These are phyloP conservation scores for Pinus tabuliformis DNA, from an alignment of 75 land plant genomes.

Conservation along the genomic window DNA sequence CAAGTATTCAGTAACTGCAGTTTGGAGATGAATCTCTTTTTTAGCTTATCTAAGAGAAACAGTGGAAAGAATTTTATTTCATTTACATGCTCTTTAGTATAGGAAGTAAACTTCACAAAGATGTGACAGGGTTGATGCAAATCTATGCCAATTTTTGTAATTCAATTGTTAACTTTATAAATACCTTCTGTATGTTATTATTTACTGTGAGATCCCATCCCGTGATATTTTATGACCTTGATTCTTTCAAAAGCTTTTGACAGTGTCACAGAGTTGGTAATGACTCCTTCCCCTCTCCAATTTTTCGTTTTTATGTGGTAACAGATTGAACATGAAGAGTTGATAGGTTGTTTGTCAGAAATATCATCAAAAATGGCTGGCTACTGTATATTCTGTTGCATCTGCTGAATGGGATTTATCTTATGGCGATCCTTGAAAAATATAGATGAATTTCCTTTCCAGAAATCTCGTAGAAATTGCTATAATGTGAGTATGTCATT, in stretches of 20 bases:
- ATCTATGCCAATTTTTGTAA: neutral
- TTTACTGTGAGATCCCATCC: too few species aligned
- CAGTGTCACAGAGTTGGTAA: neutral
- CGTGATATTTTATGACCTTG: neutral
- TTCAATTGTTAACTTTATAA: neutral
- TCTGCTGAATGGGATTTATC: neutral
- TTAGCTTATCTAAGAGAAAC: neutral
- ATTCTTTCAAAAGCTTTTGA: neutral
- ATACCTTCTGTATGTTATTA: neutral
- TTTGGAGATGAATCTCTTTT: neutral
- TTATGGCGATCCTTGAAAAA: neutral
- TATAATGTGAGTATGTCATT: neutral
- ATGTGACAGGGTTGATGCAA: neutral
- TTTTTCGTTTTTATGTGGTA: slow-evolving; percentile 7
- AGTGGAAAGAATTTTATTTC: neutral
- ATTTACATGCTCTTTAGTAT: neutral
- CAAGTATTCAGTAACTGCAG: neutral
- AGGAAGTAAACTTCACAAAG: neutral
- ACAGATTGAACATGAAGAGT: slow-evolving; percentile 1
- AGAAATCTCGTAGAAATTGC: neutral
- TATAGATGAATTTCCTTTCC: neutral
- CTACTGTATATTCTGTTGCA: neutral
- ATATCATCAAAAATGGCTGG: slow-evolving; percentile 1
- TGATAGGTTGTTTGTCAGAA: slow-evolving; percentile 1
- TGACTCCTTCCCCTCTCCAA: neutral